Evolutionary conservation across 768 basidiomycete species (phyloP).

Genomic region (Mycena rosella): DNA sequence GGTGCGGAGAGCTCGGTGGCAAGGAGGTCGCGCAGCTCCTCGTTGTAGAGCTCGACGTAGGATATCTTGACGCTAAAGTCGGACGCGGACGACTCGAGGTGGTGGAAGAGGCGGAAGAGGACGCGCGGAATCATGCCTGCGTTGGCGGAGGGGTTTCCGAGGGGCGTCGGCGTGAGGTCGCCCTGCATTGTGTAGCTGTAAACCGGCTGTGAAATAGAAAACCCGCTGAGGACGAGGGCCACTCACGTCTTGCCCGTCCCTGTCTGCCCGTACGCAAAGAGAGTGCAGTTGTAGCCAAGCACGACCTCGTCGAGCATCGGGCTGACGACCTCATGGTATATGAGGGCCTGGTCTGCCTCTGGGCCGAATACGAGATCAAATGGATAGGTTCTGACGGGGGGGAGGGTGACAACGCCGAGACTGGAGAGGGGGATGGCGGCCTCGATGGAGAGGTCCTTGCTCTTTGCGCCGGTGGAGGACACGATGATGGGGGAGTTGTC

Average conservation of each 20-base stretch:
- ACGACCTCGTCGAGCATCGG: slow-evolving; percentile 96
- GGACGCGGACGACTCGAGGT: slow-evolving; percentile 78
- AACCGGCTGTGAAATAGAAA: slow-evolving; percentile 13
- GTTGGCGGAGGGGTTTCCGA: slow-evolving; percentile 88
- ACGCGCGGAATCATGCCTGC: slow-evolving; percentile 98
- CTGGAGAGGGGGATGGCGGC: slow-evolving; percentile 76
- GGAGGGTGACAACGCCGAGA: slow-evolving; percentile 79
- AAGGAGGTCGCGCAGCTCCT: slow-evolving; percentile 95
- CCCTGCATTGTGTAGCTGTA: slow-evolving; percentile 96
- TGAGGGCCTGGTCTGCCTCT: slow-evolving; percentile 94
- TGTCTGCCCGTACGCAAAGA: slow-evolving; percentile 99
- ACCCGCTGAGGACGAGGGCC: neutral
- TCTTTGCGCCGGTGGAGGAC: slow-evolving; percentile 79
- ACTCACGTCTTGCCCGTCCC: slow-evolving; percentile 98
- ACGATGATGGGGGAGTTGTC: slow-evolving; percentile 92
- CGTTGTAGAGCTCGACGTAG: slow-evolving; percentile 97
- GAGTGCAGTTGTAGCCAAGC: slow-evolving; percentile 94
- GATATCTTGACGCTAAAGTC: slow-evolving; percentile 96
- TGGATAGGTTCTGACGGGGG: slow-evolving; percentile 88
- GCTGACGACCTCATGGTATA: slow-evolving; percentile 93
- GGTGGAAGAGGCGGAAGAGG: slow-evolving; percentile 90
- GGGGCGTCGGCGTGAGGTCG: slow-evolving; percentile 83
- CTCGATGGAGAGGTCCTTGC: slow-evolving; percentile 85
- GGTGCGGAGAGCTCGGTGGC: slow-evolving; percentile 82
- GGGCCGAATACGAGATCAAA: slow-evolving; percentile 98